Evolutionary conservation across 176 grass and related monocot genomes (phyloP).

Genomic region (Eragrostis curvula): DNA sequence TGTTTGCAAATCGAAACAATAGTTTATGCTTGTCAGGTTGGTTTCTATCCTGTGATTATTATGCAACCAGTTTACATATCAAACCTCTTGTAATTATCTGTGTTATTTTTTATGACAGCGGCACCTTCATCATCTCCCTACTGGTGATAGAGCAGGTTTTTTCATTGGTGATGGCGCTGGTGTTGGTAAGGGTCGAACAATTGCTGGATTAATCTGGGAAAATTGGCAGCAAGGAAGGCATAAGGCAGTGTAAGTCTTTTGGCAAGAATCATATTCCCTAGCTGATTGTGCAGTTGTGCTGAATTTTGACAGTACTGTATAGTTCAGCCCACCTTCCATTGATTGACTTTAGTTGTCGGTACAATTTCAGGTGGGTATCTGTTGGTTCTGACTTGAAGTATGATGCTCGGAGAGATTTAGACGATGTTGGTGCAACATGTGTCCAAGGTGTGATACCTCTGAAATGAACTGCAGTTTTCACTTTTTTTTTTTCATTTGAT

Average conservation of each 20-base stretch:
- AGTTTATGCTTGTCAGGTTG: conserved; percentile 99
- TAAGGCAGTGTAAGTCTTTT: conserved; percentile 87
- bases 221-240: conserved; percentile 95
- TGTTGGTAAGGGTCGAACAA: conserved; percentile 98
- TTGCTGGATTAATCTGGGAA: conserved; percentile 99
- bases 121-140: conserved; percentile 86
- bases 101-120: conserved; percentile 67
- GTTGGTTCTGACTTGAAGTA: conserved; percentile 97
- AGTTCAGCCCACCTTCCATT: conserved; percentile 14
- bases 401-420: conserved; percentile 96
- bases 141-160: conserved; percentile 93
- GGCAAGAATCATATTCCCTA: conserved; percentile 10
- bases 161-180: conserved; percentile 98
- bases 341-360: conserved; percentile 30
- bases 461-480: conserved; percentile 27
- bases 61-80: conserved; percentile 18
- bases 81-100: conserved; percentile 42
- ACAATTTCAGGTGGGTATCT: conserved; percentile 83
- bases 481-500: conserved; percentile 2
- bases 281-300: conserved; percentile 22
- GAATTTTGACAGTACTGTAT: not conserved
- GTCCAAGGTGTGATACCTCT: conserved; percentile 69
- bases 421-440: conserved; percentile 93
- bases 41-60: conserved; percentile 40
- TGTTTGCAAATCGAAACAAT: conserved; percentile 98